Evolutionary conservation across 176 grass and related monocot species (phyloP), one percentile per base, ranked within the genome.

Genomic region (Zoysia japonica): DNA sequence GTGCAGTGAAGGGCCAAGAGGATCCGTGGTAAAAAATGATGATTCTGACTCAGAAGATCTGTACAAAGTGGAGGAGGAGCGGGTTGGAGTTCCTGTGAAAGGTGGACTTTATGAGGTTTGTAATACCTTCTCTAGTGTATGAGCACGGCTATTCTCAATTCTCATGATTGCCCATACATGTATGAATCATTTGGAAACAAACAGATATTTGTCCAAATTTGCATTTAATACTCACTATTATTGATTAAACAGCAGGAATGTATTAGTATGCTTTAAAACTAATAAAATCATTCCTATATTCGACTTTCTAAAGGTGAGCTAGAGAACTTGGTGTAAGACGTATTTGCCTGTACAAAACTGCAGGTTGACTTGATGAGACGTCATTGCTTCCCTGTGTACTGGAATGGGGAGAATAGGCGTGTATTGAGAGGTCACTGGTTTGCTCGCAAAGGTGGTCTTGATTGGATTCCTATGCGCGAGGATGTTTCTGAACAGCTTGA

Each of bases 351-450:
- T 38, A 11, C 67, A 74, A 28, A 28, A 16, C 43, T 88, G 65
- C 82, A 97, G 96, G 96, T 93, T 59, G 92, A 98, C 89, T 85
- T 98, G 78, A 91, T 85, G 79, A 89, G 79, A 46, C 89, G 96
- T 11, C 96, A 98, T 76, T 98, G 96, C 81, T 98, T 98, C 71
- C 96, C 96, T 71, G 96, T 98, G 42, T 98, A 98, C 79, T 98
- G 96, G 96, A 91, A 90, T 81, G 96, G 95, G 56, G 95, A 94
- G 84, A 94, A 98, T 73, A 92, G 96, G 69, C 96, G 96, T 78
- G 90, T 98, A 47, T 80, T 98, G 82, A 87, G 92, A 84, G 96
- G 92, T 47, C 96, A 98, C 35, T 98, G 96, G 96, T 98, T 83
- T 87, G 90, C 92, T 51, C 87, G 82, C 38, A 98, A 94, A 89